A percentile compares a stretch with the other conserved stretches of the same genome.
phyloP scores from a whole-genome alignment of 2,329 filamentous ascomycete species.

The Sarocladium kiliense region DNA sequence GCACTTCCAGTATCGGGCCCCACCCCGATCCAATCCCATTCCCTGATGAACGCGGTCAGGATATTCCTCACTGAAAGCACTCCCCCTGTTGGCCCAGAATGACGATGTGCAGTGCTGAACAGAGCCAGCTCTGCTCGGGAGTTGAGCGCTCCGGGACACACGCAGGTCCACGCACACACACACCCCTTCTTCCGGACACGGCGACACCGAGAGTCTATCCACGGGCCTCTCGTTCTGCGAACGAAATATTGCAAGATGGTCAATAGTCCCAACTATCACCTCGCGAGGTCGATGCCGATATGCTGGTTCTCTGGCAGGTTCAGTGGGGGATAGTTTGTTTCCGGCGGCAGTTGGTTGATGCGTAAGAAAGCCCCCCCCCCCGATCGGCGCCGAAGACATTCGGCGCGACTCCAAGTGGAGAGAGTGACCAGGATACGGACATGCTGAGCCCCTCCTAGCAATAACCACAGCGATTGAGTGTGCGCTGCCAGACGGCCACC shows the following conservation, averaged over 20 bases:
- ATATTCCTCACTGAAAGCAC: neutral
- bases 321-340: neutral
- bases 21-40: neutral
- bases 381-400: neutral
- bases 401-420: slow-evolving; percentile 1
- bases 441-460: neutral
- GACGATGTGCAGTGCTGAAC: neutral
- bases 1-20: neutral
- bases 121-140: neutral
- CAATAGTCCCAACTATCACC: neutral
- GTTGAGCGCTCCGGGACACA: slow-evolving; percentile 3
- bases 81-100: neutral
- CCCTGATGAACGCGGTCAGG: neutral
- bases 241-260: neutral
- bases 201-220: slow-evolving; percentile 3
- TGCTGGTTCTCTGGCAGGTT: neutral
- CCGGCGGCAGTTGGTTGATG: neutral
- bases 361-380: neutral
- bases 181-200: slow-evolving; percentile 1
- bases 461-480: neutral
- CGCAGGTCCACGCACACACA: neutral
- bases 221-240: neutral
- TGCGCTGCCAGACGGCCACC: too few relatives aligned
- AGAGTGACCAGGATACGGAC: neutral
- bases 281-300: too few relatives aligned